These are phyloP conservation scores for Leishmania gerbilli DNA, from an alignment of 208 protist genomes.

Conservation along the genomic window DNA sequence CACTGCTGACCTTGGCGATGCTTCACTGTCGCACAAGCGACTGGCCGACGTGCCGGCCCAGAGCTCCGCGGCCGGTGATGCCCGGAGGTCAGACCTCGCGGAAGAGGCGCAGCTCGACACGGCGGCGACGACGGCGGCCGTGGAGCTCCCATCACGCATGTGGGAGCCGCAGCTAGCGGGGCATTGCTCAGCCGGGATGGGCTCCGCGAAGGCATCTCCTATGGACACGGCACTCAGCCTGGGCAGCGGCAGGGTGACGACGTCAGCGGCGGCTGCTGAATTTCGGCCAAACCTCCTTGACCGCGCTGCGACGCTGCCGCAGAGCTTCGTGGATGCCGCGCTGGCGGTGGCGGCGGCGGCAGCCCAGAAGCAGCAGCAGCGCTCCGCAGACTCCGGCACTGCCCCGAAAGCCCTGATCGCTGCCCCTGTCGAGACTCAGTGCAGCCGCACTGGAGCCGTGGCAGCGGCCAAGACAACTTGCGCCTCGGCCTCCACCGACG, in stretches of 20 bases:
- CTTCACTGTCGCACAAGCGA: not conserved
- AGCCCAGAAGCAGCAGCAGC: constrained; percentile 22
- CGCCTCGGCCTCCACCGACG: not conserved
- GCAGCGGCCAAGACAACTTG: not conserved
- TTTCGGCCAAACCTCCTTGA: constrained; percentile 32
- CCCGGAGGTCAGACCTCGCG: not conserved
- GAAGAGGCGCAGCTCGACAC: not conserved
- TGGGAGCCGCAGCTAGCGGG: not conserved
- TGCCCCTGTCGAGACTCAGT: not conserved
- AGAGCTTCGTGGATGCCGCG: constrained; percentile 57
- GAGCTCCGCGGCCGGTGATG: not conserved
- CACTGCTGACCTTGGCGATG: not conserved
- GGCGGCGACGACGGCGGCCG: not conserved
- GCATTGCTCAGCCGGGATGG: not conserved
- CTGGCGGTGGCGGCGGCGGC: constrained; percentile 25
- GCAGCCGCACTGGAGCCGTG: not conserved
- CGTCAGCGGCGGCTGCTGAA: not conserved
- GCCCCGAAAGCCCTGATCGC: not conserved
- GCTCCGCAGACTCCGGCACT: not conserved
- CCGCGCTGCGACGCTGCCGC: constrained; percentile 44
- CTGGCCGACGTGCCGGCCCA: not conserved
- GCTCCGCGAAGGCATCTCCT: not conserved
- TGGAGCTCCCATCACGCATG: not conserved
- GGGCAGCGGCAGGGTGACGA: not conserved
- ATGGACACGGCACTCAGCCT: not conserved